Percentiles rank a stretch among this genome's conserved stretches.
phyloP scores from a whole-genome alignment of 148 eudicot genomes.

The Tetragonia tetragonoides region DNA sequence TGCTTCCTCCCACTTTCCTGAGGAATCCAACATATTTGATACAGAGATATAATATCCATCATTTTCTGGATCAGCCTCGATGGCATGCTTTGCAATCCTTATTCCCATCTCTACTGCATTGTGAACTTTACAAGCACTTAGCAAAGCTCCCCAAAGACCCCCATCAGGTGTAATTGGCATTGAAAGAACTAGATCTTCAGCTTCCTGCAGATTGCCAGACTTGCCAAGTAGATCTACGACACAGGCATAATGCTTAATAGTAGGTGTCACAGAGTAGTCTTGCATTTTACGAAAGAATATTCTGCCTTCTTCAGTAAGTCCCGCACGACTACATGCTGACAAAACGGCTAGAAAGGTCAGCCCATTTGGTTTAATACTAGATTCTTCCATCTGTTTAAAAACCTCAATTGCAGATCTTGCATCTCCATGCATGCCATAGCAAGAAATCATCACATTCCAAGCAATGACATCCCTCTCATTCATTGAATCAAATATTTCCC shows the following conservation, averaged over 20 bases:
- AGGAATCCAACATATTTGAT: constrained; percentile 51
- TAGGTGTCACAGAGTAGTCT: constrained; percentile 46
- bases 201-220: constrained; percentile 58
- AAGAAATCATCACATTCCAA: constrained; percentile 81
- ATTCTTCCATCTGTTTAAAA: constrained; percentile 53
- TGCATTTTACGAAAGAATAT: constrained; percentile 45
- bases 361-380: constrained; percentile 46
- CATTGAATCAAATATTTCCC: constrained; percentile 54
- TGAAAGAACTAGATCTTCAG: constrained; percentile 57
- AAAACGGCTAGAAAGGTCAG: constrained; percentile 66
- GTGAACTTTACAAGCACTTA: constrained; percentile 69
- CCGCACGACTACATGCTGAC: constrained; percentile 65
- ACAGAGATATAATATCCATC: constrained; percentile 63
- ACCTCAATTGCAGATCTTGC: constrained; percentile 48
- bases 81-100: constrained; percentile 54
- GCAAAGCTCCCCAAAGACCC: constrained; percentile 68
- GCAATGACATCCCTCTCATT: constrained; percentile 51
- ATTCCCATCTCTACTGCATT: constrained; percentile 50
- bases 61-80: constrained; percentile 61
- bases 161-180: constrained; percentile 76
- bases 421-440: constrained; percentile 73
- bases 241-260: constrained; percentile 67
- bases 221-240: constrained; percentile 70
- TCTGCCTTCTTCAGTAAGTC: constrained; percentile 54
- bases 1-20: constrained; percentile 66